Evolutionary conservation across 148 eudicot species (phyloP).

Genomic region (Amaranthus hypochondriacus): DNA sequence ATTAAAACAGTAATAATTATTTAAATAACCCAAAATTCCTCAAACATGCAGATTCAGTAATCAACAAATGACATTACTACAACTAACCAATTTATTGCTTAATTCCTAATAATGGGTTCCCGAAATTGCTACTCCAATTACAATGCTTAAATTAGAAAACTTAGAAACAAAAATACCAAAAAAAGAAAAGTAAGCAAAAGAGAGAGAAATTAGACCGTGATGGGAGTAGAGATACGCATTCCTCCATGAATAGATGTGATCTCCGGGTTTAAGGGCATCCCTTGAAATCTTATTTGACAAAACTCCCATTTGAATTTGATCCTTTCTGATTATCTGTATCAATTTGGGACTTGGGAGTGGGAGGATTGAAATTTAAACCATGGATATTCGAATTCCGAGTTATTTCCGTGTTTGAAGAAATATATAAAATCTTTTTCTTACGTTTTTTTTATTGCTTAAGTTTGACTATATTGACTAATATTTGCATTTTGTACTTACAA

Average conservation of each 20-base stretch:
- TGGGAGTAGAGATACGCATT: constrained; percentile 55
- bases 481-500: too few species aligned
- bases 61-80: background rate
- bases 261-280: constrained; percentile 52
- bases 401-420: too few species aligned
- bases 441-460: too few species aligned
- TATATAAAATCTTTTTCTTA: too few species aligned
- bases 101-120: background rate
- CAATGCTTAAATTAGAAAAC: background rate
- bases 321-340: background rate
- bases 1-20: background rate
- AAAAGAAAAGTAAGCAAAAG: constrained; percentile 7
- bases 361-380: too few species aligned
- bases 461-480: too few species aligned
- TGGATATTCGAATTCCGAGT: too few species aligned
- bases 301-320: constrained; percentile 28
- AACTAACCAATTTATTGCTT: background rate
- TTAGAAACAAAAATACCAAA: background rate
- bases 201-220: constrained; percentile 36
- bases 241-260: constrained; percentile 79
- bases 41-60: background rate
- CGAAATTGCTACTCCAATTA: background rate
- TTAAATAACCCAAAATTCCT: background rate
- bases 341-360: background rate
- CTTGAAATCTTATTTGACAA: constrained; percentile 49